These are phyloP conservation scores for Umbilicus rupestris DNA, from an alignment of 164 flowering plant species.

Conservation along the genomic window DNA sequence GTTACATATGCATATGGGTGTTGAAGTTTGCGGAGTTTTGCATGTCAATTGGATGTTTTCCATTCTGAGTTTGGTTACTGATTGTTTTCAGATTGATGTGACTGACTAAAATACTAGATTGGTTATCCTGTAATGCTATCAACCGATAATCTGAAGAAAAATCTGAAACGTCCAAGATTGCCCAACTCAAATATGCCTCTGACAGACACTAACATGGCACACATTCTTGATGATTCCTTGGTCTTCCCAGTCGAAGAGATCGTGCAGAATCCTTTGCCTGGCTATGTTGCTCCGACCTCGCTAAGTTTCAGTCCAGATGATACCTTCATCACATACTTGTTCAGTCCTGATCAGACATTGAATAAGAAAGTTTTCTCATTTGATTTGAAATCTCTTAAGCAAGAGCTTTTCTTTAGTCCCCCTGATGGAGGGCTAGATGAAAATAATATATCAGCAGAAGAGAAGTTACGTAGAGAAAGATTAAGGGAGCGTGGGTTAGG, in stretches of 20 bases:
- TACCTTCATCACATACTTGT: conserved; percentile 48
- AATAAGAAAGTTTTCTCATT: conserved; percentile 58
- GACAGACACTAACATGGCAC: conserved; percentile 28
- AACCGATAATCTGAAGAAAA: conserved; percentile 28
- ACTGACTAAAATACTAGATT: neutral
- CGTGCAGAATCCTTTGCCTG: conserved; percentile 74
- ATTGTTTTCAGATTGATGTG: conserved; percentile 2
- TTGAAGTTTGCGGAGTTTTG: too few relatives aligned
- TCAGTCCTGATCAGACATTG: conserved; percentile 64
- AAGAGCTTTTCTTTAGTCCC: conserved; percentile 65
- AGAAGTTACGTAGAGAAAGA: conserved; percentile 87
- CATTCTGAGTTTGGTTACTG: too few relatives aligned
- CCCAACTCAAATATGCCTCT: conserved; percentile 37
- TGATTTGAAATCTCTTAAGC: conserved; percentile 42
- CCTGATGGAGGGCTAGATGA: conserved; percentile 90
- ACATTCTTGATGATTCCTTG: conserved; percentile 29
- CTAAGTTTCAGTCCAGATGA: conserved; percentile 76
- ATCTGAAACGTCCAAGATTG: conserved; percentile 38
- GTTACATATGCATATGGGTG: too few relatives aligned
- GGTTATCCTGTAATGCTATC: conserved; percentile 55
- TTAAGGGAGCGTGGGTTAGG: conserved; percentile 84
- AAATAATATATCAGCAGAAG: conserved; percentile 71
- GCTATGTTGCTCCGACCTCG: conserved; percentile 57
- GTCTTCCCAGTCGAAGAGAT: conserved; percentile 69
- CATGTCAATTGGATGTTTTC: too few relatives aligned